Conservation (phyloP, 768 basidiomycete species). For the Phylloporus rhodoxanthus region DNA sequence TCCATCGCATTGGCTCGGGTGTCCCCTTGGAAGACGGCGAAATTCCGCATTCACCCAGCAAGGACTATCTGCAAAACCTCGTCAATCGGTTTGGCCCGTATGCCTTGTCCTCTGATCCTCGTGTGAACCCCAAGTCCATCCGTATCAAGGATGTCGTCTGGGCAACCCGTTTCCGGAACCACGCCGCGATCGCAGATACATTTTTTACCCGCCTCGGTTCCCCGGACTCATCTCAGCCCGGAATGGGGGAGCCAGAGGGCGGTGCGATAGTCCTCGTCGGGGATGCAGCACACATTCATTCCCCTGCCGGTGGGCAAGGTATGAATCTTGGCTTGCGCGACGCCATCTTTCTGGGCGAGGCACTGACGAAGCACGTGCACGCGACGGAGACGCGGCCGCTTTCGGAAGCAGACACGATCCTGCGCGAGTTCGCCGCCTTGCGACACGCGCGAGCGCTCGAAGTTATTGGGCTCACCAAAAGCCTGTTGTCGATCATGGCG, state of each 20-base stretch:
- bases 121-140: conserved; percentile 29
- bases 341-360: conserved; percentile 41
- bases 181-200: conserved; percentile 40
- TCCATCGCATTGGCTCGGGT: conserved; percentile 39
- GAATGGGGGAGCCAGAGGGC: conserved; percentile 10
- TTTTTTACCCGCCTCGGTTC: conserved; percentile 31
- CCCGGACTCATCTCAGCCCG: not conserved
- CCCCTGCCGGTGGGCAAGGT: conserved; percentile 52
- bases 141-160: conserved; percentile 38
- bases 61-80: conserved; percentile 40
- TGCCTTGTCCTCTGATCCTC: conserved; percentile 33
- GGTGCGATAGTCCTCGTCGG: conserved; percentile 31
- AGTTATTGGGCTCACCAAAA: conserved; percentile 39
- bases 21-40: conserved; percentile 33
- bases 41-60: conserved; percentile 35
- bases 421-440: conserved; percentile 32
- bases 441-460: conserved; percentile 38
- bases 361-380: conserved; percentile 33
- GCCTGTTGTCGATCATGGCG: conserved; percentile 23
- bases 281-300: conserved; percentile 50
- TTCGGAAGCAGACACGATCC: conserved; percentile 27
- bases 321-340: conserved; percentile 57
- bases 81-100: conserved; percentile 38
- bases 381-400: conserved; percentile 8
- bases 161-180: conserved; percentile 45